Base-by-base conservation (phyloP, 768 basidiomycete species). In the Pulveroboletus frians region DNA sequence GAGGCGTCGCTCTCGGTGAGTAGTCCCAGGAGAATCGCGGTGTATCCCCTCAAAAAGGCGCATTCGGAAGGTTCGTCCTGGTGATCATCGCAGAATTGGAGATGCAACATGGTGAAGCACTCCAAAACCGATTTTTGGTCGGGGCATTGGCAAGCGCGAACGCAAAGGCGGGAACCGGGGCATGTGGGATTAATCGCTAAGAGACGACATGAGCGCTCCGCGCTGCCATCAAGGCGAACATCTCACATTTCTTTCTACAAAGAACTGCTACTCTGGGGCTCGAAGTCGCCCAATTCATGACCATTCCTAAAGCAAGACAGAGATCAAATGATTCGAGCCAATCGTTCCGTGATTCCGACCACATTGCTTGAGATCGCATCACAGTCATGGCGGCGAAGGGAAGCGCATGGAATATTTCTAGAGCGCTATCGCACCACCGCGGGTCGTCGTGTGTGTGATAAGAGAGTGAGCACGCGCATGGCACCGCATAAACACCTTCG, bases 261-360 rank as follows among this genome's bases (percentile, higher is more conserved):
- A 70, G 56, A 34, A 72, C 63, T 39, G 78, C 79, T 10, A 76
- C 73, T n/a, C 66, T 70, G 0, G 74, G 71, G n/a, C 74, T 69
- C 6, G 70, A 70, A 58, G 89, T 85, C 0, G 87, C 79, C 37
- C 91, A 69, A 63, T 90, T 91, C 44, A 87, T 88, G 35, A 91
- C 69, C 9, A 91, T 69, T 1, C 83, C 89, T 5, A 92, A 74
- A 6, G 82, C 77, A 23, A 92, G 80, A 63, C 88, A 91, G 5
- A 89, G 69, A 60, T 92, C 90, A n/a, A 88, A 71, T 4, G 75
- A 68, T 32, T 76, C 71, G 5, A 73, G 69, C 0, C 66, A 59
- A 47, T 1, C 26, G 10, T 20, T 43, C 3, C 32, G 41, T 3
- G 44, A 50, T 35, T 50, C 44, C 9, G 41, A 56, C 64, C 65